These are phyloP conservation scores for Monosporascus sp. DNA, from an alignment of 2,329 filamentous ascomycete genomes.

Conservation along the genomic window DNA sequence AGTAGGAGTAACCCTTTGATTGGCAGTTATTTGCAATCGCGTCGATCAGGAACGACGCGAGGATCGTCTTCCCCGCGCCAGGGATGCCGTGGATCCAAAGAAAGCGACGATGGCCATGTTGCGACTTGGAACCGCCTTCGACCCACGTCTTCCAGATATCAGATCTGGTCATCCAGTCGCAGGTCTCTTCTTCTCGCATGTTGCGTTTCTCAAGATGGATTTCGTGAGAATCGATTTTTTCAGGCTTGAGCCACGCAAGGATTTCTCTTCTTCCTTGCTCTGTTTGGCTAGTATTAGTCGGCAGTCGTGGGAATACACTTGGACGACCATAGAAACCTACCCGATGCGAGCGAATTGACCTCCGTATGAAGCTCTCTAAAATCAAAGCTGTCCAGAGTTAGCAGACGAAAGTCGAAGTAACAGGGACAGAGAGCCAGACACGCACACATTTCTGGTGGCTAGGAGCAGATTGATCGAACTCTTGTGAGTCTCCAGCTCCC, in stretches of 20 bases:
- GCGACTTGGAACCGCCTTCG: background rate
- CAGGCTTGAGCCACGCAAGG: background rate
- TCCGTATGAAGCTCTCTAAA: background rate
- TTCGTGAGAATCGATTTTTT: background rate
- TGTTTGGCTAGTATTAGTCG: background rate
- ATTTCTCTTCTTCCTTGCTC: background rate
- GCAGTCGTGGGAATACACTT: no score
- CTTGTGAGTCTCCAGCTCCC: conserved; percentile 2
- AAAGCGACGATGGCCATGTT: background rate
- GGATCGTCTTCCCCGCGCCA: conserved; percentile 24
- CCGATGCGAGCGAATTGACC: background rate
- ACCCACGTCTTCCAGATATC: conserved; percentile 3
- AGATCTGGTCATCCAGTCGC: conserved; percentile 6
- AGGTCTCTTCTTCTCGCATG: conserved; percentile 6
- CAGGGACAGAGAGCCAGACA: background rate
- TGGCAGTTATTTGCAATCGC: conserved; percentile 8
- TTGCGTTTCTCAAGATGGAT: conserved; percentile 3
- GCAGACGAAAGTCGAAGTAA: background rate
- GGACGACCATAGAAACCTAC: background rate
- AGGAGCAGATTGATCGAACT: conserved; percentile 1
- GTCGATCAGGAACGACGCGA: conserved; percentile 24
- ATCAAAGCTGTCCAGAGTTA: background rate
- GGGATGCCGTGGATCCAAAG: conserved; percentile 17
- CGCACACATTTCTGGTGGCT: background rate
- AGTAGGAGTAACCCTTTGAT: conserved; percentile 19